Evolutionary conservation across 345 rosid species (phyloP), one percentile per base, ranked within the genome.

Genomic region (Hibiscus mutabilis): DNA sequence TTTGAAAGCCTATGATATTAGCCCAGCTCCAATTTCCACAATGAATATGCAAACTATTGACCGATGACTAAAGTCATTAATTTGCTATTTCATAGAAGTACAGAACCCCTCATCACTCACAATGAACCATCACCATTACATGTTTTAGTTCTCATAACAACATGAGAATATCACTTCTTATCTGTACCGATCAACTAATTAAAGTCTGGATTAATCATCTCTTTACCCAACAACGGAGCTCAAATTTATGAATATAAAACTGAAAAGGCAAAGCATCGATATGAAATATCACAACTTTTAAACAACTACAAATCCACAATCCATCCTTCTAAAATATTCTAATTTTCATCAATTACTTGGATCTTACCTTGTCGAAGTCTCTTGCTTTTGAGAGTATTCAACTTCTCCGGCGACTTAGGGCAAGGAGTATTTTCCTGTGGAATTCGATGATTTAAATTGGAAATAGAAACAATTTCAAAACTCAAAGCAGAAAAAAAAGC

Each of bases 351-450:
- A 7, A 46, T 70, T 44, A 18, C 10, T 71, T 35, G 62, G 1
- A 65, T 66, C 78, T 81, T 79, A 92, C 99, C 91, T 16, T 77
- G 87, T 10, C 85, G 82, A 60, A 76, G 80, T 62, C 85, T 83
- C 79, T 86, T 92, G 80, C 83, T 76, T 76, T 82, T 84, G 68
- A 76, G 66, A 24, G 94, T 89, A 78, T 78, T 87, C 21, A 79
- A 22, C 72, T 96, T 96, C 80, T 91, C 98, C 1, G 98, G 98
- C 15, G 99, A 92, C 60, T 85, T 86, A 8, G 99, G 99, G 85
- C 97, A 96, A 64, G 83, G 83, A 44, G 84, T 66, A 52, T 88
- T 84, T 74, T 89, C 97, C 99, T 95, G 79, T 52, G 66, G 56
- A 79, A 58, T 49, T 42, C 15, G 58, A 66, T 66, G 1, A 66